Base-by-base conservation (phyloP, 2,329 filamentous ascomycete genomes). In the Calcarisporium arbuscula region DNA sequence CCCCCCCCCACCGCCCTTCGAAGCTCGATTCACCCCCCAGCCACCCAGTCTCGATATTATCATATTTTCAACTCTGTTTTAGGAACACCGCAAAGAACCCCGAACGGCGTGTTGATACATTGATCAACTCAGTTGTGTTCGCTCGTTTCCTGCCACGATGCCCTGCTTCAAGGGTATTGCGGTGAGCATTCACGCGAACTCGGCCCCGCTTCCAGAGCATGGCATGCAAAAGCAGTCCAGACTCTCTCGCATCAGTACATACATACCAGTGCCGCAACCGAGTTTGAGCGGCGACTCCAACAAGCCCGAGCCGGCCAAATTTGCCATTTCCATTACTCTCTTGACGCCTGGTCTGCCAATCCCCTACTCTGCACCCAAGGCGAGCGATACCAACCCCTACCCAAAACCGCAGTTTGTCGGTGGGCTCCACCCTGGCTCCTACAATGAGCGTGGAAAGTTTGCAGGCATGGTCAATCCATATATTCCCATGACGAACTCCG, bases 151-250 rank as follows among this genome's bases (percentile, higher is more conserved):
- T 46, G 46, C 53, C 56, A 74, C 57, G 57, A 79, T 79, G 92
- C 92, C 92, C 69, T 96, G 89, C 78, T 98, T 96, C 71, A 94
- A 96, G 72, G 92, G 92, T 65, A 88, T 98, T 66, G 90, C 92
- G 53, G 90, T 96, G 59, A 94, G 86, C 74, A 94, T 96, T 61
- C 92, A 98, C 67, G 76, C 78, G 39, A 80, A 81, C 56, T 74
- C 73, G 43, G 69, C 87, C 49, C 89, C 92, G 47, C 78, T 98
- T 47, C 73, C 88, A 43, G 92, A 98, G 65, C 82, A 94, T 67
- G 90, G 89, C 52, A 84, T 96, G 50, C 90, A 96, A 67, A 92
- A 88, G 58, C 87, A 95, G 63, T 88, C 86, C 39, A 83, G 87
- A 51, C 75, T 87, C 44, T 89, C 86, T 43, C 84, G 92, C 54